phyloP scores from a whole-genome alignment of 805 yeast genomes.

The Yamadazyma sp. region DNA sequence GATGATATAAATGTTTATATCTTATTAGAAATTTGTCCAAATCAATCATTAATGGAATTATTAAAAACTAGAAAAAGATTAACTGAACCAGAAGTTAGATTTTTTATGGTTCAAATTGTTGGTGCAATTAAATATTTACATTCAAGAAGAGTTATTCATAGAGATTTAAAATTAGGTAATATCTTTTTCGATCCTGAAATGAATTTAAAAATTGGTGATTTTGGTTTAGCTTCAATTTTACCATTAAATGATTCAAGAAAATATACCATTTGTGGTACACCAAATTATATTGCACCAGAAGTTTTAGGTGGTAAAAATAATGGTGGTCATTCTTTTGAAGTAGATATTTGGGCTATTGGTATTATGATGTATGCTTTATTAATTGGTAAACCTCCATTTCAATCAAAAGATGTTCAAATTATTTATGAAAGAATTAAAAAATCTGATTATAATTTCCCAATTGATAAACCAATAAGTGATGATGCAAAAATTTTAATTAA shows the following conservation, averaged over 20 bases:
- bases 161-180: constrained; percentile 95
- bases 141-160: constrained; percentile 85
- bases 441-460: constrained; percentile 78
- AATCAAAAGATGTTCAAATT: constrained; percentile 87
- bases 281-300: constrained; percentile 98
- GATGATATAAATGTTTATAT: constrained; percentile 94
- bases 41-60: constrained; percentile 91
- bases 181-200: constrained; percentile 90
- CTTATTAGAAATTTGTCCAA: constrained; percentile 89
- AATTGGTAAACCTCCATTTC: constrained; percentile 96
- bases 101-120: constrained; percentile 83
- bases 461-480: constrained; percentile 58
- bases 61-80: constrained; percentile 79
- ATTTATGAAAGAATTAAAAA: constrained; percentile 89
- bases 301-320: constrained; percentile 81
- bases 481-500: constrained; percentile 73
- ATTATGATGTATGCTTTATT: constrained; percentile 92
- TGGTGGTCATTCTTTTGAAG: constrained; percentile 95
- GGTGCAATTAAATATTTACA: constrained; percentile 96
- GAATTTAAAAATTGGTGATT: constrained; percentile 96
- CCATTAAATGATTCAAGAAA: constrained; percentile 68
- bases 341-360: constrained; percentile 97
- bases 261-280: constrained; percentile 97
- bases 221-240: constrained; percentile 96
- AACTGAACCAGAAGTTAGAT: constrained; percentile 89